A percentile compares a stretch with the other conserved stretches of the same genome.
Conservation (phyloP, 2,329 filamentous ascomycete species). For the Curvularia hawaiiensis region DNA sequence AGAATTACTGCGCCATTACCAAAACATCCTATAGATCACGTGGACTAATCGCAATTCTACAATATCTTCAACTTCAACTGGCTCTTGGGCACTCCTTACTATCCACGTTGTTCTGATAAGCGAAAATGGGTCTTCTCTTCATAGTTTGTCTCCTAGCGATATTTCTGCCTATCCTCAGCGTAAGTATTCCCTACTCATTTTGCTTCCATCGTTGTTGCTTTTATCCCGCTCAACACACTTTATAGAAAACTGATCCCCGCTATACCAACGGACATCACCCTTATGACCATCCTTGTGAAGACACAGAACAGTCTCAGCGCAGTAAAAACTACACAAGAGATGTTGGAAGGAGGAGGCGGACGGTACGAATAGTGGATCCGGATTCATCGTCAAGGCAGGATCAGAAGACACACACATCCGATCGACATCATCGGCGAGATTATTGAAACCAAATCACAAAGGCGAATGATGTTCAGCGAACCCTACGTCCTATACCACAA, state of each 20-base stretch:
- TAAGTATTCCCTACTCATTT: conserved; percentile 11
- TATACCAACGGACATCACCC: conserved; percentile 15
- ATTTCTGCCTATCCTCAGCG: conserved; percentile 30
- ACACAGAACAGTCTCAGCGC: background rate
- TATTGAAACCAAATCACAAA: background rate
- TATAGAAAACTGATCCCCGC: conserved; percentile 21
- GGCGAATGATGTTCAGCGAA: conserved; percentile 3
- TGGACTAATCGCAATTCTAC: background rate
- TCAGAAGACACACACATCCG: conserved; percentile 4
- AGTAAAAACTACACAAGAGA: background rate
- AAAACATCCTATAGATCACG: background rate
- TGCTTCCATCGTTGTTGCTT: background rate
- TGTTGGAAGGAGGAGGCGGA: conserved; percentile 1
- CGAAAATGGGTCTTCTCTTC: conserved; percentile 22
- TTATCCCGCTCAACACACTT: conserved; percentile 12
- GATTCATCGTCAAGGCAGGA: background rate
- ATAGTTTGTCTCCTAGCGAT: conserved; percentile 27
- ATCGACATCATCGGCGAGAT: background rate
- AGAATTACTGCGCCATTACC: background rate
- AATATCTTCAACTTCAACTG: background rate
- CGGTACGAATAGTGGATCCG: conserved; percentile 17
- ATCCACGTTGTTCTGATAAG: background rate
- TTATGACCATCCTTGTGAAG: conserved; percentile 15
- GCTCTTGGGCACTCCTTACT: background rate
- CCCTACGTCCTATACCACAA: conserved; percentile 3